Evolutionary conservation across 306 rosid species (phyloP).

Genomic region (Begonia peltatifolia): DNA sequence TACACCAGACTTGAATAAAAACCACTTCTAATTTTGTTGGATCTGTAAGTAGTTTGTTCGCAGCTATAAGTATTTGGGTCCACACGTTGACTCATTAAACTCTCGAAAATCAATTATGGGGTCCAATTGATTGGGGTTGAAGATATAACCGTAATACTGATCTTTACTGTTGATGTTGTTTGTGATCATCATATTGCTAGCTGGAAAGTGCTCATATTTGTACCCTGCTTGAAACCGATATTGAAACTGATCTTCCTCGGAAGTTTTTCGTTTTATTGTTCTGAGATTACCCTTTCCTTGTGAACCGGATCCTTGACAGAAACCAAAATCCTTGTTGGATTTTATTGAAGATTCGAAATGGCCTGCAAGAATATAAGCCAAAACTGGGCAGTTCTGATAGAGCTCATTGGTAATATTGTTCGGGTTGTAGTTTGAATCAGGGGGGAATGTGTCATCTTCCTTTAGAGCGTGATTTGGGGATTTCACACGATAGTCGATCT

Average conservation of each 20-base stretch:
- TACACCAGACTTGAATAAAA: no score
- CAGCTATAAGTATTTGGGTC: background rate
- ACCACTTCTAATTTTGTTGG: no score
- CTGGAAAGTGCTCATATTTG: constrained; percentile 11
- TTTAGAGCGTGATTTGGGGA: background rate
- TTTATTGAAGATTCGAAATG: constrained; percentile 27
- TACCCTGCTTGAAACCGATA: constrained; percentile 20
- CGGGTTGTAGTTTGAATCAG: constrained; percentile 9
- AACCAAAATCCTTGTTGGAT: constrained; percentile 9
- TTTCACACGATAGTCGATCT: constrained; percentile 19
- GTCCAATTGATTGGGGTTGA: constrained; percentile 13
- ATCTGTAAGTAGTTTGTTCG: background rate
- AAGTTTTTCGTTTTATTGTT: constrained; percentile 16
- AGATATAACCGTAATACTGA: constrained; percentile 19
- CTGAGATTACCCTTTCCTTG: constrained; percentile 17
- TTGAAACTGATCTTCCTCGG: constrained; percentile 19
- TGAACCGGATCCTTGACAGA: constrained; percentile 14
- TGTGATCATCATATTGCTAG: constrained; percentile 12
- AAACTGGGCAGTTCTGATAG: constrained; percentile 32
- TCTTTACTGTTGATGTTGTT: constrained; percentile 14
- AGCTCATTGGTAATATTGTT: constrained; percentile 27
- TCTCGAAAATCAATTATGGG: constrained; percentile 24
- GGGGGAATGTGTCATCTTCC: constrained; percentile 9
- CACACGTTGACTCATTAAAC: constrained; percentile 13
- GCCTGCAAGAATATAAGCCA: constrained; percentile 48